These are phyloP conservation scores for Syncephalastrum contaminatum DNA, from an alignment of 371 early-diverging fungal species.

Conservation along the genomic window DNA sequence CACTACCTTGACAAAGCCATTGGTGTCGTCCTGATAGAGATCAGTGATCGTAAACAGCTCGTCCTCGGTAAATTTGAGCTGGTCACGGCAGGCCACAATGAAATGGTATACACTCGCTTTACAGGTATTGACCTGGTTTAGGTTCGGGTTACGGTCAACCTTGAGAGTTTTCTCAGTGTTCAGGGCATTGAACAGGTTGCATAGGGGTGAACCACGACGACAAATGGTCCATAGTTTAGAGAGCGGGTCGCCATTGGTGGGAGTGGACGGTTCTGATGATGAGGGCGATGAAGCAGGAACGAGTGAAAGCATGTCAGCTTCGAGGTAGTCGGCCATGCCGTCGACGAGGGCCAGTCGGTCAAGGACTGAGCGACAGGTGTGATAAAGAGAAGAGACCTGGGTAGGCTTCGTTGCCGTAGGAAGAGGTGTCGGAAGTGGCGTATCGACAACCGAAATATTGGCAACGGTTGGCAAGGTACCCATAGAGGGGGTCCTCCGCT, in stretches of 20 bases:
- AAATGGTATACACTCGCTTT: constrained; percentile 84
- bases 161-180: constrained; percentile 55
- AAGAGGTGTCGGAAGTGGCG: constrained; percentile 20
- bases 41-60: constrained; percentile 85
- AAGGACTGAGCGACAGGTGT: constrained; percentile 58
- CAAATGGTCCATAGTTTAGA: constrained; percentile 86
- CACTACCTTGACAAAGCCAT: constrained; percentile 90
- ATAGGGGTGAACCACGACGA: constrained; percentile 84
- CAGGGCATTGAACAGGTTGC: constrained; percentile 77
- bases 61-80: constrained; percentile 69
- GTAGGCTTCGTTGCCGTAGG: constrained; percentile 31
- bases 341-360: constrained; percentile 61
- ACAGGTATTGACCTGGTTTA: constrained; percentile 68
- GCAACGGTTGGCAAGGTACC: constrained; percentile 21
- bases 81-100: constrained; percentile 68
- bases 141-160: constrained; percentile 51
- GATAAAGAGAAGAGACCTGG: constrained; percentile 57
- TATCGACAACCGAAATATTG: constrained; percentile 21
- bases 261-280: constrained; percentile 32
- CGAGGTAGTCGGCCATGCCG: constrained; percentile 57
- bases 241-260: constrained; percentile 67
- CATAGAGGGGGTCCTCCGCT: constrained; percentile 33
- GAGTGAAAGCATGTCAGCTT: constrained; percentile 21
- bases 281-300: constrained; percentile 13
- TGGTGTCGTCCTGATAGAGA: constrained; percentile 91